A percentile compares a stretch with the other conserved stretches of the same genome.
Conservation (phyloP, 441 rosid species). For the Pelargonium cotyledonis region DNA sequence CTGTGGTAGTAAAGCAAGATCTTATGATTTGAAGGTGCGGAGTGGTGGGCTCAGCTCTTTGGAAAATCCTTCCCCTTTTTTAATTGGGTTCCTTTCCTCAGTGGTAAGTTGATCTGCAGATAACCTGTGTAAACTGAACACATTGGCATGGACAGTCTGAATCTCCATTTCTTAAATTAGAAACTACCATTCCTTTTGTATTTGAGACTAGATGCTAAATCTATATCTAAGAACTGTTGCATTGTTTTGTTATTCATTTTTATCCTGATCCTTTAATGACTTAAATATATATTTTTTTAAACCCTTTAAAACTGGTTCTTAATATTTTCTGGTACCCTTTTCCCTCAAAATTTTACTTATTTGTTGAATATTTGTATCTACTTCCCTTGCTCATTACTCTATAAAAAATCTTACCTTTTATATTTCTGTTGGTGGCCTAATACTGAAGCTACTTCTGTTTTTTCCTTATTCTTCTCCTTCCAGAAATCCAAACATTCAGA, state of each 20-base stretch:
- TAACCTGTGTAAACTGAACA: neutral
- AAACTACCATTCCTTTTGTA: neutral
- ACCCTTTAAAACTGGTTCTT: too few species aligned
- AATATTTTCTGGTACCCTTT: neutral
- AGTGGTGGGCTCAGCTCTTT: slow-evolving; percentile 80
- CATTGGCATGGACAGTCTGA: neutral
- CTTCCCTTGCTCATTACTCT: neutral
- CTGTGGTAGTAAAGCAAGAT: slow-evolving; percentile 11
- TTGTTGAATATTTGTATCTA: neutral
- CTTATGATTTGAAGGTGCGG: slow-evolving; percentile 51
- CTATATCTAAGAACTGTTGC: neutral
- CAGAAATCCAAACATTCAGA: slow-evolving; percentile 22
- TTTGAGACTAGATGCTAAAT: neutral
- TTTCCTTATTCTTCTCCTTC: neutral
- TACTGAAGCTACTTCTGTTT: neutral
- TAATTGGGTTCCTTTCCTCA: slow-evolving; percentile 73
- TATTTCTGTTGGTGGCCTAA: neutral
- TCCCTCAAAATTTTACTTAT: neutral
- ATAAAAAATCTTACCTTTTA: neutral
- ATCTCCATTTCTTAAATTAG: neutral
- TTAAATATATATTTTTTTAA: too few species aligned
- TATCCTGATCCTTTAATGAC: too few species aligned
- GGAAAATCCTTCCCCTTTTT: slow-evolving; percentile 63
- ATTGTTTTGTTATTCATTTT: neutral
- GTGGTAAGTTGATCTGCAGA: slow-evolving; percentile 38